Evolutionary conservation across 768 basidiomycete genomes (phyloP).

Genomic region (Vararia minispora): DNA sequence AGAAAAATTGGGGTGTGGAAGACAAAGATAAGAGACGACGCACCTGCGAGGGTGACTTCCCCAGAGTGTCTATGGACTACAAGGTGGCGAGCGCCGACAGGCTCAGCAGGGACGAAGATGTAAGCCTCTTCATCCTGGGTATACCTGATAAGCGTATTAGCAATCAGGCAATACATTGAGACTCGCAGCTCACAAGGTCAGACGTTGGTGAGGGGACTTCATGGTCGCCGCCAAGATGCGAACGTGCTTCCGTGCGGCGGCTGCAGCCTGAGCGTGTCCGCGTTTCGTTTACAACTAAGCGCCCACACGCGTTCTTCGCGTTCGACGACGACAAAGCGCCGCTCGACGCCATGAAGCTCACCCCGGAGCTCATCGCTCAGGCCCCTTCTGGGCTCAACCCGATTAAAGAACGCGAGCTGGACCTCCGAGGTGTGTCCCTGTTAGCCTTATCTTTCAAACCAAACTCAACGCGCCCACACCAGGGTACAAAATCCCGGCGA

Average conservation of each 20-base stretch:
- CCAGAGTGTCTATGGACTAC: constrained; percentile 67
- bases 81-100: constrained; percentile 52
- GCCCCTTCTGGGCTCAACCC: constrained; percentile 71
- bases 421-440: constrained; percentile 62
- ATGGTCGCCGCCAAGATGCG: constrained; percentile 29
- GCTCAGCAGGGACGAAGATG: constrained; percentile 61
- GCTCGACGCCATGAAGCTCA: constrained; percentile 87
- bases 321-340: constrained; percentile 8
- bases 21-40: constrained; percentile 15
- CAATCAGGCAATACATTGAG: background rate
- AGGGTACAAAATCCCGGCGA: constrained; percentile 92
- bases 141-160: constrained; percentile 33
- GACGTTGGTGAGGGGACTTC: constrained; percentile 61
- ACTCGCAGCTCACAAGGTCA: constrained; percentile 42
- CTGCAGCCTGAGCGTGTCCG: constrained; percentile 9
- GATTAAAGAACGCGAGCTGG: constrained; percentile 82
- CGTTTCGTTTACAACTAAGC: too few relatives aligned
- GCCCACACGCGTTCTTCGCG: constrained; percentile 7
- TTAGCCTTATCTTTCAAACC: background rate
- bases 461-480: constrained; percentile 11
- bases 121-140: constrained; percentile 64
- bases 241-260: constrained; percentile 12
- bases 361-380: constrained; percentile 84
- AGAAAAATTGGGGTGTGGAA: background rate
- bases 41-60: constrained; percentile 62